Percentiles rank a stretch among this genome's conserved stretches.
Conservation (phyloP, 257 asterid species). For the Przewalskia tangutica region DNA sequence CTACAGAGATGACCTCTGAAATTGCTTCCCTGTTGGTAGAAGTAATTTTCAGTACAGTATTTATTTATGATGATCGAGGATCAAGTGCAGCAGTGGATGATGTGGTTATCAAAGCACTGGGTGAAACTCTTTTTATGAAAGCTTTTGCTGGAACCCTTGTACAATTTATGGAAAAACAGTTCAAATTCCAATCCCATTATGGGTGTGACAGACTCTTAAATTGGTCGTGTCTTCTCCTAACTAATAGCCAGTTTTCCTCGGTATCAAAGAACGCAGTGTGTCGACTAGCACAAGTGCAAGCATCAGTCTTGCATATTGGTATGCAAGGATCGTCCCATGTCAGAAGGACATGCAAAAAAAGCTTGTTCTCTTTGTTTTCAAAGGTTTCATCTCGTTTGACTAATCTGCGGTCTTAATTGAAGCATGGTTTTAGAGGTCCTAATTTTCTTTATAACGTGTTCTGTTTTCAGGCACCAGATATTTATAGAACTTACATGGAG, state of each 20-base stretch:
- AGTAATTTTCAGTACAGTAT: conserved; percentile 57
- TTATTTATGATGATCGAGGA: conserved; percentile 62
- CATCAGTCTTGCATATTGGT: conserved; percentile 53
- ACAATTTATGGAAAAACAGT: conserved; percentile 87
- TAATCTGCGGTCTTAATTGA: conserved; percentile 8
- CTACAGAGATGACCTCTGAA: conserved; percentile 56
- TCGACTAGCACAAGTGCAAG: conserved; percentile 78
- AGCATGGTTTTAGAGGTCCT: not conserved
- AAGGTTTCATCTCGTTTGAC: conserved; percentile 38
- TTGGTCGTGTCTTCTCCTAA: conserved; percentile 81
- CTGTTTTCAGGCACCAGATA: conserved; percentile 62
- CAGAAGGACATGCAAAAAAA: conserved; percentile 59
- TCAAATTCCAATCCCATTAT: conserved; percentile 50
- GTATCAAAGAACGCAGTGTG: conserved; percentile 70
- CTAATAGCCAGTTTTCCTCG: conserved; percentile 56
- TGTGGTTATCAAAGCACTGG: conserved; percentile 50
- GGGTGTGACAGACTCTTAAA: conserved; percentile 67
- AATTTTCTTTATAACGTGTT: conserved; percentile 7
- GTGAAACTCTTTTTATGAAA: conserved; percentile 55
- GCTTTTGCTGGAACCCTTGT: conserved; percentile 84
- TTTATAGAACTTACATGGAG: conserved; percentile 57
- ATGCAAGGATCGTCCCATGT: conserved; percentile 62
- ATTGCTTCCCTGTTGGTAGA: conserved; percentile 61
- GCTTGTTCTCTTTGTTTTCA: conserved; percentile 49
- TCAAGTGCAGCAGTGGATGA: conserved; percentile 85